These are phyloP conservation scores for Yamadazyma philogaea DNA, from an alignment of 805 yeast species.

Conservation along the genomic window DNA sequence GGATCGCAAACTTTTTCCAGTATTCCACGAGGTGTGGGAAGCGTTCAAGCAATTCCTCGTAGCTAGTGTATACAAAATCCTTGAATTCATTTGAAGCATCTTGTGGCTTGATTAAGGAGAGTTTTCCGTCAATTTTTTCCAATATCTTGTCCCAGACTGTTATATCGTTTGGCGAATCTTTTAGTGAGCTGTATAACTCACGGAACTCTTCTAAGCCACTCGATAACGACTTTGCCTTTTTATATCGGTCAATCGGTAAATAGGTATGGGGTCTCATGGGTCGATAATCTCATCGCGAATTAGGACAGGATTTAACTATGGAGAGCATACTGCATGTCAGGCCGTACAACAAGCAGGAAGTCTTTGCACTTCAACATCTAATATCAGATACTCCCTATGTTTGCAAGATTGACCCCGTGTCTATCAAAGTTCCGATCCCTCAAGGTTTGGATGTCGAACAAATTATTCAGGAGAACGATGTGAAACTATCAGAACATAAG, in stretches of 20 bases:
- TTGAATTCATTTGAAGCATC: slow-evolving; percentile 19
- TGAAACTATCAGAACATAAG: slow-evolving; percentile 9
- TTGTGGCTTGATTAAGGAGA: slow-evolving; percentile 15
- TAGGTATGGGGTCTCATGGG: background rate
- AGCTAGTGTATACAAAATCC: slow-evolving; percentile 15
- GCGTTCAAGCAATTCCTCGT: slow-evolving; percentile 39
- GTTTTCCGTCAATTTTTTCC: slow-evolving; percentile 21
- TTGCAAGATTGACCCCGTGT: slow-evolving; percentile 6
- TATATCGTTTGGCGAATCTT: slow-evolving; percentile 29
- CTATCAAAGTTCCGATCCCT: slow-evolving; percentile 17
- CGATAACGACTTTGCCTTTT: background rate
- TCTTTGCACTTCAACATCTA: background rate
- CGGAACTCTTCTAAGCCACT: slow-evolving; percentile 11
- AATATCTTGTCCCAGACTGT: slow-evolving; percentile 41
- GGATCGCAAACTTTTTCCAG: slow-evolving; percentile 61
- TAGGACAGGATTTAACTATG: background rate
- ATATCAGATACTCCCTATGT: slow-evolving; percentile 3
- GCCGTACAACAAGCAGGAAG: slow-evolving; percentile 8
- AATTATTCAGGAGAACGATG: slow-evolving; percentile 13
- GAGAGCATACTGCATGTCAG: slow-evolving; percentile 5
- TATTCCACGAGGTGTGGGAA: slow-evolving; percentile 59
- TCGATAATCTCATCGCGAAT: slow-evolving; percentile 8
- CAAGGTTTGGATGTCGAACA: slow-evolving; percentile 15
- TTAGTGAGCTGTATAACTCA: slow-evolving; percentile 5
- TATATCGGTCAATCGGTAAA: slow-evolving; percentile 1